Base-by-base conservation (phyloP, 1,284 basidiomycete genomes). In the Moesziomyces antarcticus region DNA sequence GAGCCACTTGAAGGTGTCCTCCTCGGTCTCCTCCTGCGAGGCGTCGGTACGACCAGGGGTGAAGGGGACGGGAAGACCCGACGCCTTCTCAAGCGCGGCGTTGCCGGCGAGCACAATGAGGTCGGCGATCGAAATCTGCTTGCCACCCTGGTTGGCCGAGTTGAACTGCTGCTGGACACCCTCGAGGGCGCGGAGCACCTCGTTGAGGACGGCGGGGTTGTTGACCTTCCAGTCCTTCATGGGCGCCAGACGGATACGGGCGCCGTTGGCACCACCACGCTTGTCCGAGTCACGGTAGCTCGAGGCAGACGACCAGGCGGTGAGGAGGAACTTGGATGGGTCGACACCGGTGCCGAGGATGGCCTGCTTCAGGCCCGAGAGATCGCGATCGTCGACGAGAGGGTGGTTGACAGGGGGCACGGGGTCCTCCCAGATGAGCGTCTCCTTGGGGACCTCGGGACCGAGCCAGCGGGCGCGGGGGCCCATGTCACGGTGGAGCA, bases 401-500 rank as follows among this genome's bases (percentile, higher is more conserved):
- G 67, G 40, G 62, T 71, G 57, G 46, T 61, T 46, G 47, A 46
- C 55, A 8, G 50, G 7, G 16, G 61, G 62, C 18, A 64, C 57
- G 20, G 68, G 68, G 57, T 71, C 68, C 57, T 71, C 57, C 68
- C 68, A 71, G 49, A 71, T 64, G 44, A 65, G 52, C 1, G 30
- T 30, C 58, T 71, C 68, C 58, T 71, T 60, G 54, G 68, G 68
- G 24, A 71, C 48, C 57, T 71, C 61, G 57, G 68, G 68, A 24
- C 68, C 68, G 46, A 65, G 61, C 61, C 62, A 71, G 48, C 62
- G 61, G 2, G 62, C 44, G 21, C 58, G 61, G 5, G 68, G 68
- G 51, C 68, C 68, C 68, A 71, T 71, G 56, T 71, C 68, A 57
- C 68, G 68, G 68, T 71, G 68, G 47, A 71, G 61, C 20, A 71